Evolutionary conservation across 176 grass and related monocot species (phyloP), one percentile per base, ranked within the genome.

Genomic region (Pontederia paniculata): DNA sequence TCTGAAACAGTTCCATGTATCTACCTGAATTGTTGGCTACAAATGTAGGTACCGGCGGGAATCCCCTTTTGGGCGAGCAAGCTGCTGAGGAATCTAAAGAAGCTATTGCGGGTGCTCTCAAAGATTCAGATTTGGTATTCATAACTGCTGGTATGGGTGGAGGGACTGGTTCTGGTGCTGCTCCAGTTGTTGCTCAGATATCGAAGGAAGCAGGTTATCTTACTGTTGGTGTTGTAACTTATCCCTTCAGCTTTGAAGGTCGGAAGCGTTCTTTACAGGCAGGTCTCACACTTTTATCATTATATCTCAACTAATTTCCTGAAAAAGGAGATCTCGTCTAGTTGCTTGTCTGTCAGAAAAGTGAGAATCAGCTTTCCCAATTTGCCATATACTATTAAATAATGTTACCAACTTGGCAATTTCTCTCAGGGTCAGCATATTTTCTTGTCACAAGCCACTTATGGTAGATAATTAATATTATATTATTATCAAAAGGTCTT

Each of bases 141-240:
- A 84, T 98, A 76, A 98, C 93, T 16, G 93, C 93, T 15, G 83
- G 93, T 45, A 91, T 98, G 93, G 93, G 93, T 57, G 93, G 93
- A 12, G 86, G 86, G 58, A 91, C 86, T 21, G 93, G 93, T 45
- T 98, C 93, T 1, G 86, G 83, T 70, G 93, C 93, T 79, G 87
- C 87, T 84, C 93, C 93, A 57, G 86, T 98, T 84, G 93, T 98
- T 76, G 93, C 83, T 23, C 86, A 91, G 72, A 88, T 98, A 77
- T 82, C 93, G 73, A 98, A 82, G 65, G 86, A 98, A 71, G 93
- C 86, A 4, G 93, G 93, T 69, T 91, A 98, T 83, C 83, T 98
- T 43, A 98, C 86, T 46, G 86, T 98, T 54, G 93, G 93, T 66
- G 93, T 91, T 23, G 86, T 98, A 49, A 98, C 93, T 1, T 97